Conservation (phyloP, 441 rosid genomes). For the Sinapis alba region DNA sequence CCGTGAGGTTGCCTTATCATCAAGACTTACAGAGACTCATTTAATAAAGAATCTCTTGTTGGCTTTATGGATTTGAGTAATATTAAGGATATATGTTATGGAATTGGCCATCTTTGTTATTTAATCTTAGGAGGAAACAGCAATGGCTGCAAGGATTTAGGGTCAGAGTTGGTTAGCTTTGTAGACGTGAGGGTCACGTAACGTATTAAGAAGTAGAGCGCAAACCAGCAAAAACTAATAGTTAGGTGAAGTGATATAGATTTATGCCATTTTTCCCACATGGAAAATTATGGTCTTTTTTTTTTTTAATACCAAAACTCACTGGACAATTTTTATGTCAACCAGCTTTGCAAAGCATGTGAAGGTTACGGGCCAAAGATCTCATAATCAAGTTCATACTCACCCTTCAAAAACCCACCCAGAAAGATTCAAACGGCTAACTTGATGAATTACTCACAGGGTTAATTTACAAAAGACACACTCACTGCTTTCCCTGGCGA, state of each 20-base stretch:
- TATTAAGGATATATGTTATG: not conserved
- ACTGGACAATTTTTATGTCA: not conserved
- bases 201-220: not conserved
- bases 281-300: not conserved
- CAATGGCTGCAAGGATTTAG: not conserved
- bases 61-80: too few relatives aligned
- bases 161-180: not conserved
- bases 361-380: not conserved
- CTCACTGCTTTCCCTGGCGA: constrained; percentile 20
- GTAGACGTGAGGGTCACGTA: not conserved
- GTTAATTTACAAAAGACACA: constrained; percentile 36
- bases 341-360: not conserved
- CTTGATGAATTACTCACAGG: constrained; percentile 36
- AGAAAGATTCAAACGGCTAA: not conserved
- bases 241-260: not conserved
- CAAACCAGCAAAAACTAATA: not conserved
- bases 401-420: not conserved
- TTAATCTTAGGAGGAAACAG: not conserved
- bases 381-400: not conserved
- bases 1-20: constrained; percentile 46
- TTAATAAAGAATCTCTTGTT: not conserved
- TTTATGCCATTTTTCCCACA: not conserved
- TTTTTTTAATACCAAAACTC: not conserved
- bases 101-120: not conserved
- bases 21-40: not conserved